Conservation (phyloP, 768 basidiomycete species). For the Boletellus ananas region DNA sequence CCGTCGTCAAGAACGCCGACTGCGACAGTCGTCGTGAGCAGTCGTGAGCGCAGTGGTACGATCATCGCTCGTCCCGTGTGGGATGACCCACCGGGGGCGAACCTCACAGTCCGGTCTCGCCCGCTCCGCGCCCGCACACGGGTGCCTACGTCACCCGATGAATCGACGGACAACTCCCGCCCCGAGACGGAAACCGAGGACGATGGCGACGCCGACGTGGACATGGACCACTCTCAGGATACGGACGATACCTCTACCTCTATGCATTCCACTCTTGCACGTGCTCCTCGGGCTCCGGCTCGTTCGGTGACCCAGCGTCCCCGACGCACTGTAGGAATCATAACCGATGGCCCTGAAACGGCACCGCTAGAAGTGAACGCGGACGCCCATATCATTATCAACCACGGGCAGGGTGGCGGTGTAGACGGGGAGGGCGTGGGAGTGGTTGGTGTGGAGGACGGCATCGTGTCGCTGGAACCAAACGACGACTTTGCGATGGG, state of each 20-base stretch:
- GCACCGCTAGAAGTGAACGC: slow-evolving; percentile 38
- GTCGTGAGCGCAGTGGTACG: slow-evolving; percentile 73
- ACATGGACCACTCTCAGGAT: slow-evolving; percentile 43
- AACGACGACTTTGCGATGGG: slow-evolving; percentile 90
- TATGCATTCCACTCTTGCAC: slow-evolving; percentile 30
- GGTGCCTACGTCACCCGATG: slow-evolving; percentile 38
- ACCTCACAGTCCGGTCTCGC: slow-evolving; percentile 29
- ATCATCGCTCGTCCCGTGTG: slow-evolving; percentile 64
- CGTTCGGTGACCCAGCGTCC: slow-evolving; percentile 35
- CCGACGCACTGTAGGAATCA: slow-evolving; percentile 46
- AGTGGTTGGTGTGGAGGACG: slow-evolving; percentile 60
- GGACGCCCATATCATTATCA: slow-evolving; percentile 53
- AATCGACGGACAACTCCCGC: slow-evolving; percentile 49
- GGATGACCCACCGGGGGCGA: slow-evolving; percentile 38
- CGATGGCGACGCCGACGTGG: slow-evolving; percentile 55
- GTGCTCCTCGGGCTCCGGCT: slow-evolving; percentile 22
- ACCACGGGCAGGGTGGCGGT: slow-evolving; percentile 39
- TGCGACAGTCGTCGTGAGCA: slow-evolving; percentile 51
- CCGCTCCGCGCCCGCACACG: slow-evolving; percentile 28
- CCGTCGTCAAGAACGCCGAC: slow-evolving; percentile 62
- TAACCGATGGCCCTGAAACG: slow-evolving; percentile 36
- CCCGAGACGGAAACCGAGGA: slow-evolving; percentile 79
- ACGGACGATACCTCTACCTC: slow-evolving; percentile 29
- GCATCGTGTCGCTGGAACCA: slow-evolving; percentile 70
- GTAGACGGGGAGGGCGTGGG: slow-evolving; percentile 41